Base-by-base conservation (phyloP, 768 basidiomycete species). In the Lentinula sp. region DNA sequence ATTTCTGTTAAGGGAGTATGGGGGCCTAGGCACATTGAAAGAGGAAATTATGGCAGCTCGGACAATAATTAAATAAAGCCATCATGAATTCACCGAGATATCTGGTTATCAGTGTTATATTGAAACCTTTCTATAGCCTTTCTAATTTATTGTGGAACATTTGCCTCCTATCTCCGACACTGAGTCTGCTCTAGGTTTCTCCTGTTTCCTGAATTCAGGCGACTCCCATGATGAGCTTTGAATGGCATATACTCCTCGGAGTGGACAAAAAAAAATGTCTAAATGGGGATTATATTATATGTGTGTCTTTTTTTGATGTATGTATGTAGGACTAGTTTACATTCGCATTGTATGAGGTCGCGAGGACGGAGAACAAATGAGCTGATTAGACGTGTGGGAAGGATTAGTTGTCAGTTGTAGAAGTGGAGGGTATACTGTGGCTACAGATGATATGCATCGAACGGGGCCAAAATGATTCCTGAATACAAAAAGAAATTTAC, bases 381-480 rank as follows among this genome's bases (percentile, higher is more conserved):
- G 49, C 20, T 33, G 15, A 51, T 33, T 51, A 51, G 50, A 32
- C 35, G 50, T 36, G 16, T 16, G 28, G 33, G 28, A 51, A 33
- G 50, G 4, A 13, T 9, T 39, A 28, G 28, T 28, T 28, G 8
- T 9, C 6, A 50, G 35, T 5, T 33, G 50, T 16, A 32, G 16
- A 51, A 33, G 50, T 15, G 50, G 16, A 20, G 46, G 50, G 50
- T 51, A 51, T 51, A 48, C 28, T 28, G 28, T 18, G 46, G 46
- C 46, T 48, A 51, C 50, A 51, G 50, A 51, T 51, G 50, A 51
- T 51, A 51, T 51, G 50, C 50, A 51, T 51, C 50, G 50, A 51
- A 51, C 50, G 50, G 35, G 50, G 32, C 50, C 12, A 35, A 32
- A 18, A 36, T 36, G 35, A 36, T 32, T 36, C 15, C 32, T 36